Evolutionary conservation across 768 basidiomycete species (phyloP).

Genomic region (Lanmaoa rubissima): DNA sequence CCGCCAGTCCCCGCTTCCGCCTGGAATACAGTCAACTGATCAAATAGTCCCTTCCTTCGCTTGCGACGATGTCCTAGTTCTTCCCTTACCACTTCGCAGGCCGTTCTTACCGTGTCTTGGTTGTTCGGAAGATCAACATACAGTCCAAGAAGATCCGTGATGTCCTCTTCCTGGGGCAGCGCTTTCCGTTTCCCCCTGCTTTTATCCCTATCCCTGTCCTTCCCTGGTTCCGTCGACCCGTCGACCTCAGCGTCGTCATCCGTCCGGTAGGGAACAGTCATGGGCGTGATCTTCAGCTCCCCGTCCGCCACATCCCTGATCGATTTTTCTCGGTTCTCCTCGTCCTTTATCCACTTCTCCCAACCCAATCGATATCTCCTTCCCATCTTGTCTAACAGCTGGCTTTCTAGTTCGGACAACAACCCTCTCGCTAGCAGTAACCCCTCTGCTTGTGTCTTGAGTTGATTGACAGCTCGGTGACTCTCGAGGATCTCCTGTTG

Average conservation of each 20-base stretch:
- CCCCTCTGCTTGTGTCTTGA: slow-evolving; percentile 66
- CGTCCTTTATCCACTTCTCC: slow-evolving; percentile 90
- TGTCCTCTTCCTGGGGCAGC: slow-evolving; percentile 49
- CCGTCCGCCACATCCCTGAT: slow-evolving; percentile 66
- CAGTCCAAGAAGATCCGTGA: slow-evolving; percentile 60
- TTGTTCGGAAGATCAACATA: slow-evolving; percentile 58
- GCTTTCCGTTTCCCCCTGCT: slow-evolving; percentile 56
- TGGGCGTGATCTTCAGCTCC: slow-evolving; percentile 45
- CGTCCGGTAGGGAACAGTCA: slow-evolving; percentile 44
- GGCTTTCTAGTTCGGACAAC: slow-evolving; percentile 61
- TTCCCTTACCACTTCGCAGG: slow-evolving; percentile 60
- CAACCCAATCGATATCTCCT: slow-evolving; percentile 81
- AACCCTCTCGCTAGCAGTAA: slow-evolving; percentile 57
- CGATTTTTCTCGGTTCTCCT: slow-evolving; percentile 71
- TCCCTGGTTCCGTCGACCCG: slow-evolving; percentile 34
- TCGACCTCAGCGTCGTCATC: slow-evolving; percentile 48
- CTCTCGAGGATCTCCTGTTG: slow-evolving; percentile 89
- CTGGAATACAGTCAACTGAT: slow-evolving; percentile 75
- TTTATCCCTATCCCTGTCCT: slow-evolving; percentile 45
- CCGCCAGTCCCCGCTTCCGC: slow-evolving; percentile 90
- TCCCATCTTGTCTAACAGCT: slow-evolving; percentile 74
- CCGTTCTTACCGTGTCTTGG: slow-evolving; percentile 48
- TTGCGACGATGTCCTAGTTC: slow-evolving; percentile 66
- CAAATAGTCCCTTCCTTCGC: slow-evolving; percentile 70
- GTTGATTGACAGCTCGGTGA: slow-evolving; percentile 68